Base-by-base conservation (phyloP, 139 green algal genomes). In the Asterochloris erici region DNA sequence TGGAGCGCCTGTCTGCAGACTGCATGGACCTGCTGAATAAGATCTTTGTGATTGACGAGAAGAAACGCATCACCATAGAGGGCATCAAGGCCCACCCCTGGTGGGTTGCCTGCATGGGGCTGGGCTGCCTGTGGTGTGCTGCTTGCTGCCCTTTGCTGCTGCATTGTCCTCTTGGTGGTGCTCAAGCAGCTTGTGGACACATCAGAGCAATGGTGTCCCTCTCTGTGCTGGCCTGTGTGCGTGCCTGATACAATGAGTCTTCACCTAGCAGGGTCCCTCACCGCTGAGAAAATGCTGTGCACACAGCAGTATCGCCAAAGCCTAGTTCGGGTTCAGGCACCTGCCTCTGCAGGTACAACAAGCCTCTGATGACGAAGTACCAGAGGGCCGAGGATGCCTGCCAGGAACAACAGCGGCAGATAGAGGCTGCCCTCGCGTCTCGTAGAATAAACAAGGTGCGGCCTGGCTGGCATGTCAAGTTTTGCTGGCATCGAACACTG, bases 11-110 rank as follows among this genome's bases (percentile, higher is more conserved):
- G 74, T 89, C 88, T 11, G 70, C 75, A 14, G 89, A 94, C 71
- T 92, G 86, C 79, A 89, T 87, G 63, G 91, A 96, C 83, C 86
- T 96, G 85, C 83, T 96, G 80, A 90, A 95, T 81, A 73, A 77
- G 62, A 93, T 96, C 85, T 95, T 96, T 75, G 84, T 91, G 26
- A 84, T 95, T 60, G 90, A 96, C 80, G 88, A 92, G 70, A 88
- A 86, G 62, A 90, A 92, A 79, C 85, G 92, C 64, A 90, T 94
- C 71, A 90, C 80, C 14, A 90, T 96, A 11, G 77, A 73, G 0
- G 26, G 70, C 17, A 95, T 96, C 81, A 85, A 88, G 73, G 23
- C 78, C 80, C 92, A 96, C 82, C 90, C 91, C 60, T 96, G 92
- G 93, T 83, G 38, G 11, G 77, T 12, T 14, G 10, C n/a, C 21